A percentile compares a stretch with the other conserved stretches of the same genome.
Evolutionary conservation across 2,329 filamentous ascomycete species (phyloP).

Genomic region (Fusarium sp.): DNA sequence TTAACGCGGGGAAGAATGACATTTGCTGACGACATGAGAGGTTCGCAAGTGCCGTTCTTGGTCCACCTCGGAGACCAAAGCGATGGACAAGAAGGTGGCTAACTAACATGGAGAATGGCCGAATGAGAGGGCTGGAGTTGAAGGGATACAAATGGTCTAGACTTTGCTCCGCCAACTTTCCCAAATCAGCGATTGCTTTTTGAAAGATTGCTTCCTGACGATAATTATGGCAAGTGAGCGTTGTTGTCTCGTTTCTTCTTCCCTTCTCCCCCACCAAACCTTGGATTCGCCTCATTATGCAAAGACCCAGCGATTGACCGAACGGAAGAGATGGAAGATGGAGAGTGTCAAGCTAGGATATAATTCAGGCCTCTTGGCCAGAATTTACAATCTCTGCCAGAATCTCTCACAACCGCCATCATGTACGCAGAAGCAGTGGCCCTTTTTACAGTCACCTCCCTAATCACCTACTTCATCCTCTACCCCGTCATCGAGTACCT

Average conservation of each 20-base stretch:
- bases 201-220: neutral
- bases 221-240: slow-evolving; percentile 12
- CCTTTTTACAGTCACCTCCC: slow-evolving; percentile 3
- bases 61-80: too few relatives aligned
- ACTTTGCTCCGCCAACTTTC: slow-evolving; percentile 3
- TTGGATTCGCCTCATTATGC: neutral
- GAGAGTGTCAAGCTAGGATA: neutral
- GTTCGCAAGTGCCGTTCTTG: neutral
- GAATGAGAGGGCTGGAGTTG: neutral
- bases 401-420: neutral
- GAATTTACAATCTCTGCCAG: neutral
- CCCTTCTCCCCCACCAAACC: neutral
- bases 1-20: slow-evolving; percentile 22
- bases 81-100: neutral
- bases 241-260: neutral
- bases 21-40: slow-evolving; percentile 2
- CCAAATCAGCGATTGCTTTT: slow-evolving; percentile 8
- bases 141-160: neutral
- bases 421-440: slow-evolving; percentile 37
- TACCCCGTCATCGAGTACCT: slow-evolving; percentile 32
- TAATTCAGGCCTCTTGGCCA: slow-evolving; percentile 7
- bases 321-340: neutral
- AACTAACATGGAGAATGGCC: neutral
- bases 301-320: neutral
- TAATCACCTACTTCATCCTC: slow-evolving; percentile 33